phyloP scores from a whole-genome alignment of 192 early-diverging fungal species.

The Linnemannia schmuckeri region DNA sequence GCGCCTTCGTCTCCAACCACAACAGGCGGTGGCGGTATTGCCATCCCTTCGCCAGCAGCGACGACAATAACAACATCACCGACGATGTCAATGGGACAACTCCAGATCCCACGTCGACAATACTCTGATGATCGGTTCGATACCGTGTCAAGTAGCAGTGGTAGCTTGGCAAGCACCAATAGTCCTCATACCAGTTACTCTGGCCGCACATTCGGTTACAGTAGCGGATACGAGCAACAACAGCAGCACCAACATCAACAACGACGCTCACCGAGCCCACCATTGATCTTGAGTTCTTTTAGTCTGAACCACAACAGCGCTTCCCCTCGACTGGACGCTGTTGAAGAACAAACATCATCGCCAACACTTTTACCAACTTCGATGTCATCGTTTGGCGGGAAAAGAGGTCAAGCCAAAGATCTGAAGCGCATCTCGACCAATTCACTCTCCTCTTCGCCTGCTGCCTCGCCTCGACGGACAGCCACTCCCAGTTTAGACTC shows the following conservation, averaged over 20 bases:
- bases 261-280: conserved; percentile 18
- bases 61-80: background rate
- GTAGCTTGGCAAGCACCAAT: conserved; percentile 1
- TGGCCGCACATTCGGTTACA: background rate
- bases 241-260: background rate
- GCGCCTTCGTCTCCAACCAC: background rate
- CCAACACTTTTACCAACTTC: conserved; percentile 11
- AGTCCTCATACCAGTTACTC: conserved; percentile 19
- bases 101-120: background rate
- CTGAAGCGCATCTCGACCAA: background rate
- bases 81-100: background rate
- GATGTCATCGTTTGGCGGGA: background rate
- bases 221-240: background rate
- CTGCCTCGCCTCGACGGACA: background rate
- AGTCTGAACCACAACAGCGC: background rate
- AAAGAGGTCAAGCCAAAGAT: background rate
- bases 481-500: conserved; percentile 16
- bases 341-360: background rate
- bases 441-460: conserved; percentile 9
- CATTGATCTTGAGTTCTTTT: conserved; percentile 14
- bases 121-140: conserved; percentile 9
- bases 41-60: background rate
- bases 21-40: background rate
- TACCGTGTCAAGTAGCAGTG: conserved; percentile 8
- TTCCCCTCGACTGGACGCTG: background rate